Conservation (phyloP, 179 eudicot genomes). For the Silene noctiflora region DNA sequence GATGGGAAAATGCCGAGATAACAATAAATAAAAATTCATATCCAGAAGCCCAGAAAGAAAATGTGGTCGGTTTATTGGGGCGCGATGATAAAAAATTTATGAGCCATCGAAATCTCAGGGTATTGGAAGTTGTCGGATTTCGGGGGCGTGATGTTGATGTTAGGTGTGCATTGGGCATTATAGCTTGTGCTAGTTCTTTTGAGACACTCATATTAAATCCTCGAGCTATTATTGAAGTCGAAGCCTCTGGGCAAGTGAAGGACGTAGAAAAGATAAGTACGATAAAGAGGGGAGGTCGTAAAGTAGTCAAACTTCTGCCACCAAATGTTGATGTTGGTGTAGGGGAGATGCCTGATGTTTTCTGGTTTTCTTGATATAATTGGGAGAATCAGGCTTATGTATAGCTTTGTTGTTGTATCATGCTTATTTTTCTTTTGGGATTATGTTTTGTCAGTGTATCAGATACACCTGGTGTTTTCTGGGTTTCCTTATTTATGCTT, state of each 20-base stretch:
- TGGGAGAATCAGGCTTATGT: no score
- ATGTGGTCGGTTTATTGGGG: no score
- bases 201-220: no score
- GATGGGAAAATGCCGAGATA: neutral
- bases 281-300: neutral
- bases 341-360: neutral
- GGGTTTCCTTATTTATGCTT: no score
- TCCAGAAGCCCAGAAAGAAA: neutral
- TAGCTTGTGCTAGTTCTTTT: neutral
- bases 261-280: neutral
- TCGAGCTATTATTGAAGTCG: no score
- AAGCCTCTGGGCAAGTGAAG: neutral
- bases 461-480: no score
- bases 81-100: neutral
- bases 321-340: neutral
- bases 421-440: no score
- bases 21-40: neutral
- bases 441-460: no score
- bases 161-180: neutral
- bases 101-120: neutral
- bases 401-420: no score
- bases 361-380: neutral
- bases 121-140: neutral
- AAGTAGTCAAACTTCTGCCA: neutral
- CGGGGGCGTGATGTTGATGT: neutral